Conservation (phyloP, 306 rosid species). For the Potentilla sterilis region DNA sequence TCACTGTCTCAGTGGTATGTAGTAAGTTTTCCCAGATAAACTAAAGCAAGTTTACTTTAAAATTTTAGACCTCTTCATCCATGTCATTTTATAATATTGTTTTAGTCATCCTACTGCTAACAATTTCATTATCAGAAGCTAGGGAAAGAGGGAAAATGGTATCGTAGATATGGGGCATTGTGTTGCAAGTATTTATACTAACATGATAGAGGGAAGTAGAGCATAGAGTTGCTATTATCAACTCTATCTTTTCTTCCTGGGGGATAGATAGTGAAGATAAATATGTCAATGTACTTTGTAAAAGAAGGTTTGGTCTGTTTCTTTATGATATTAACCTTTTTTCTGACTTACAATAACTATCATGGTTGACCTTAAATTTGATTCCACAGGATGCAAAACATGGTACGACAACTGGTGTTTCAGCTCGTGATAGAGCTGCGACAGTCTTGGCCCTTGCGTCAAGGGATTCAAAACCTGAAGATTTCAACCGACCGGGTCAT, state of each 20-base stretch:
- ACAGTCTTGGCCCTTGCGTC: constrained; percentile 92
- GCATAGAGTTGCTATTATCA: background rate
- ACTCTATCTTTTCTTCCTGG: background rate
- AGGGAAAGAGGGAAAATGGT: constrained; percentile 9
- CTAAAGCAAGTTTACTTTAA: background rate
- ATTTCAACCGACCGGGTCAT: constrained; percentile 96
- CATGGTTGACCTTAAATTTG: constrained; percentile 17
- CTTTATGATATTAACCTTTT: background rate
- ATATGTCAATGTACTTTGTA: background rate
- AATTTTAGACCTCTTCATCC: background rate
- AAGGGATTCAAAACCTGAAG: constrained; percentile 70
- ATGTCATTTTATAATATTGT: constrained; percentile 2
- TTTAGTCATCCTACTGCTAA: constrained; percentile 1
- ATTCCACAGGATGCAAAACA: constrained; percentile 65
- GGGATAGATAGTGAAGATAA: background rate
- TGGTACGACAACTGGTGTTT: constrained; percentile 93
- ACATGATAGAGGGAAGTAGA: background rate
- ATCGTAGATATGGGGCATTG: background rate
- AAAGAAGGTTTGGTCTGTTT: background rate
- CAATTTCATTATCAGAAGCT: too few species aligned
- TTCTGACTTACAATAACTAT: background rate
- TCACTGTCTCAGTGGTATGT: constrained; percentile 86
- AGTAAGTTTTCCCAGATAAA: background rate
- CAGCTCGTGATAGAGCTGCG: constrained; percentile 83
- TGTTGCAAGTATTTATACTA: background rate